Evolutionary conservation across 148 eudicot species (phyloP).

Genomic region (Cornus controversa): DNA sequence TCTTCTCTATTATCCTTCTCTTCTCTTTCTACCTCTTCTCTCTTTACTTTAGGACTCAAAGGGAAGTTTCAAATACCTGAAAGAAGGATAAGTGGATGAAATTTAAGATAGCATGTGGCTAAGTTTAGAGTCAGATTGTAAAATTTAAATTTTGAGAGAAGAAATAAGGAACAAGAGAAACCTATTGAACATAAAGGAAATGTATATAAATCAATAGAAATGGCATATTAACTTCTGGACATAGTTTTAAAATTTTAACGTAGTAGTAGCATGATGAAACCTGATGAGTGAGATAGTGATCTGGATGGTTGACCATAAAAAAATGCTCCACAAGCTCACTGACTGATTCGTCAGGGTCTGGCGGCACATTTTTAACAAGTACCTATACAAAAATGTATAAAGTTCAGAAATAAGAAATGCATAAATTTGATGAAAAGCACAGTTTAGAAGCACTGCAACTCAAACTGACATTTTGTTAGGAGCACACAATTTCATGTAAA

Average conservation of each 20-base stretch:
- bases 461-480: background rate
- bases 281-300: slow-evolving; percentile 66
- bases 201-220: background rate
- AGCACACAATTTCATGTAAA: background rate
- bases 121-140: too few relatives aligned
- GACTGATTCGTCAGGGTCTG: slow-evolving; percentile 62
- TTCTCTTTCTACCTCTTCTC: too few relatives aligned
- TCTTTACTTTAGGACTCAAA: too few relatives aligned
- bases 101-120: too few relatives aligned
- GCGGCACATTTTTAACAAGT: slow-evolving; percentile 70
- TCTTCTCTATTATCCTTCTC: too few relatives aligned
- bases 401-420: background rate
- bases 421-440: background rate
- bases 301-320: slow-evolving; percentile 71
- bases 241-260: background rate
- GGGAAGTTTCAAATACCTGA: too few relatives aligned
- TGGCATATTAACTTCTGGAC: background rate
- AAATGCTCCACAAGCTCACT: slow-evolving; percentile 69
- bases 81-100: too few relatives aligned
- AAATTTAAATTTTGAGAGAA: too few relatives aligned
- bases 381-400: slow-evolving; percentile 35
- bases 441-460: background rate
- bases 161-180: too few relatives aligned
- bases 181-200: background rate
- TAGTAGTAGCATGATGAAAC: slow-evolving; percentile 22